Evolutionary conservation across 2,329 filamentous ascomycete species (phyloP).

Genomic region (Ophioceras dolichostomum): DNA sequence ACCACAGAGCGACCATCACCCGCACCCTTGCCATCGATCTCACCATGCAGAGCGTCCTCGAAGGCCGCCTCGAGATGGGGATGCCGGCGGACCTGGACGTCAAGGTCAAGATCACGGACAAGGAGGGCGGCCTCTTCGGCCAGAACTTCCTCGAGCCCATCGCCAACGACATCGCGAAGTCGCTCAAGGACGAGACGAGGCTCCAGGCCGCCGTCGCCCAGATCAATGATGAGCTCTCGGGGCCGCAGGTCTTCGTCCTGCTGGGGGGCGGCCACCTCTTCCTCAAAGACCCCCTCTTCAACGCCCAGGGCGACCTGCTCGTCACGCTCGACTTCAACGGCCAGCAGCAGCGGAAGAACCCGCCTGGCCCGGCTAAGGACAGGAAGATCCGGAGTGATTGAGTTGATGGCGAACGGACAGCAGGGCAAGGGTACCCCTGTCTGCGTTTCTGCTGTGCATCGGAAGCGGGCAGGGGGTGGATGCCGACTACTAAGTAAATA

Average conservation of each 20-base stretch:
- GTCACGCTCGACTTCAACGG: not conserved
- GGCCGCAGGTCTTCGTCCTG: not conserved
- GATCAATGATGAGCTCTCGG: not conserved
- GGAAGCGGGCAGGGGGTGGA: too few relatives aligned
- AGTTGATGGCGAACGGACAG: too few relatives aligned
- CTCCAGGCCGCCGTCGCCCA: not conserved
- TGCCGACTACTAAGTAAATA: too few relatives aligned
- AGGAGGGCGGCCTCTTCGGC: not conserved
- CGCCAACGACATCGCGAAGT: not conserved
- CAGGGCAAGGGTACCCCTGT: too few relatives aligned
- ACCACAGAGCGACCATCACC: not conserved
- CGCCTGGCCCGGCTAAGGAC: not conserved
- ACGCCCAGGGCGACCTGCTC: not conserved
- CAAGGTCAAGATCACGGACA: not conserved
- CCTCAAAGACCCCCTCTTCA: not conserved
- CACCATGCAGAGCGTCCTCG: not conserved
- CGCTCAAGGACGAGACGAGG: not conserved
- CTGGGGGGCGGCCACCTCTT: not conserved
- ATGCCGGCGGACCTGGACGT: not conserved
- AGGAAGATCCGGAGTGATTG: not conserved
- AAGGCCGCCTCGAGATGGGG: not conserved
- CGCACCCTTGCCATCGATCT: not conserved
- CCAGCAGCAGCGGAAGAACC: not conserved
- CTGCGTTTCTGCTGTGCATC: too few relatives aligned
- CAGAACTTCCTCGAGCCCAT: not conserved